These are phyloP conservation scores for Fusarium coffeatum DNA, from an alignment of 2,329 filamentous ascomycete genomes.

Conservation along the genomic window DNA sequence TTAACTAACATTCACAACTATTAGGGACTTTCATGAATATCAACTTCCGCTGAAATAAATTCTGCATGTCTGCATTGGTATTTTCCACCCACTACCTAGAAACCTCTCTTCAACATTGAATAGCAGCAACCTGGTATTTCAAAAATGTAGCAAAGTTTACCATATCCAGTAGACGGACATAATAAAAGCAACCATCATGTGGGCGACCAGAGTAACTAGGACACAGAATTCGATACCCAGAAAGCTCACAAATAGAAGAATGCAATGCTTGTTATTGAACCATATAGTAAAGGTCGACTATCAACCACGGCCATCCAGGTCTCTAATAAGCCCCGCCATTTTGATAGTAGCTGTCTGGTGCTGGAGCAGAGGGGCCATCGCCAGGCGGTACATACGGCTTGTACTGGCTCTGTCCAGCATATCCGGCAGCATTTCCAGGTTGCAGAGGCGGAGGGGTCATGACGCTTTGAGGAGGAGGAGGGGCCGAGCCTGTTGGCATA, in stretches of 20 bases:
- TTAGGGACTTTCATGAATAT: too few relatives aligned
- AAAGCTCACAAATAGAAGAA: not conserved
- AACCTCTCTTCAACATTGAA: not conserved
- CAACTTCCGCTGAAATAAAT: not conserved
- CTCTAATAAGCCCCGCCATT: conserved; percentile 53
- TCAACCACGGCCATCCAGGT: not conserved
- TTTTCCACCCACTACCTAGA: not conserved
- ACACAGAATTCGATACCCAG: not conserved
- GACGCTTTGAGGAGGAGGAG: conserved; percentile 46
- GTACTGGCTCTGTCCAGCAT: conserved; percentile 62
- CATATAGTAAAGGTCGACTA: conserved; percentile 5
- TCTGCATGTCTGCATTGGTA: not conserved
- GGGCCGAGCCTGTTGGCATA: conserved; percentile 53
- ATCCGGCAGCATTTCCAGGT: conserved; percentile 57
- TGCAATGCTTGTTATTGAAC: conserved; percentile 19
- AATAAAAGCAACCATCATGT: not conserved
- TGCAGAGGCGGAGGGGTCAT: conserved; percentile 59
- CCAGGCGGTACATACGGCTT: conserved; percentile 69
- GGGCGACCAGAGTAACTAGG: not conserved
- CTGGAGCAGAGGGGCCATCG: conserved; percentile 61
- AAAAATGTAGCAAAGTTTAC: not conserved
- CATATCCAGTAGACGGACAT: not conserved
- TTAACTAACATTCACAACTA: not conserved
- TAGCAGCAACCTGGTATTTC: not conserved
- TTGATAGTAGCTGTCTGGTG: conserved; percentile 68